A percentile compares a stretch with the other conserved stretches of the same genome.
phyloP scores from a whole-genome alignment of 768 basidiomycete genomes.

The Podaxis pistillaris region DNA sequence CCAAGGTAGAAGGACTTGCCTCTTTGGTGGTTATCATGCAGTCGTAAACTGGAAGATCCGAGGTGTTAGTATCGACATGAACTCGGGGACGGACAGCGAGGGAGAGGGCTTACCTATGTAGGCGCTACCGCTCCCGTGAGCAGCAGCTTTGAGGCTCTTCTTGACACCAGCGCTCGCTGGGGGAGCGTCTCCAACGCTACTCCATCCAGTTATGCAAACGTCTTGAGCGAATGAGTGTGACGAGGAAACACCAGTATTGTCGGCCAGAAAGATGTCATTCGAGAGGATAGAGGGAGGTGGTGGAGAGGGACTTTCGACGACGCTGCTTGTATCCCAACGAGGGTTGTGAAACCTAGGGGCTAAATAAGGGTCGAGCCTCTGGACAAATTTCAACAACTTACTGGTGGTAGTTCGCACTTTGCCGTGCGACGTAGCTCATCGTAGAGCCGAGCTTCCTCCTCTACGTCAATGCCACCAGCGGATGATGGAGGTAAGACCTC shows the following conservation, averaged over 20 bases:
- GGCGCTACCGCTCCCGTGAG: constrained; percentile 42
- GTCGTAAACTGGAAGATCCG: constrained; percentile 52
- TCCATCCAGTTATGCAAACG: constrained; percentile 70
- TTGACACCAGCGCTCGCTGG: constrained; percentile 7
- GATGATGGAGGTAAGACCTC: constrained; percentile 44
- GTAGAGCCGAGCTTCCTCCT: constrained; percentile 66
- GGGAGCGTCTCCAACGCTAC: constrained; percentile 53
- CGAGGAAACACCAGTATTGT: constrained; percentile 42
- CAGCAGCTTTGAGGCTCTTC: constrained; percentile 7
- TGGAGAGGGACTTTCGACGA: constrained; percentile 29
- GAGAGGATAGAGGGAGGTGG: constrained; percentile 52
- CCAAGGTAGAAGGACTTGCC: constrained; percentile 20
- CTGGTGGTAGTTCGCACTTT: constrained; percentile 16
- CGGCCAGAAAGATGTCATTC: constrained; percentile 67
- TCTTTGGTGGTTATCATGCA: constrained; percentile 69
- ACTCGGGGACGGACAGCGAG: not conserved
- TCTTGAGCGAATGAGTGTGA: constrained; percentile 54
- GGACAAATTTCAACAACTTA: not conserved
- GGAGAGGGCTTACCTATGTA: constrained; percentile 52
- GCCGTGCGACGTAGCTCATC: constrained; percentile 56
- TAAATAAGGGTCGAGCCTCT: not conserved
- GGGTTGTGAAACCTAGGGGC: not conserved
- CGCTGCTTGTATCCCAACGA: not conserved
- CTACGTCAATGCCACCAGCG: constrained; percentile 51
- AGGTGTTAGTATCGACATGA: not conserved